Evolutionary conservation across 2,329 filamentous ascomycete genomes (phyloP), one percentile per base, ranked within the genome.

Genomic region (Ophiognomonia clavigignenti-juglandacearum): DNA sequence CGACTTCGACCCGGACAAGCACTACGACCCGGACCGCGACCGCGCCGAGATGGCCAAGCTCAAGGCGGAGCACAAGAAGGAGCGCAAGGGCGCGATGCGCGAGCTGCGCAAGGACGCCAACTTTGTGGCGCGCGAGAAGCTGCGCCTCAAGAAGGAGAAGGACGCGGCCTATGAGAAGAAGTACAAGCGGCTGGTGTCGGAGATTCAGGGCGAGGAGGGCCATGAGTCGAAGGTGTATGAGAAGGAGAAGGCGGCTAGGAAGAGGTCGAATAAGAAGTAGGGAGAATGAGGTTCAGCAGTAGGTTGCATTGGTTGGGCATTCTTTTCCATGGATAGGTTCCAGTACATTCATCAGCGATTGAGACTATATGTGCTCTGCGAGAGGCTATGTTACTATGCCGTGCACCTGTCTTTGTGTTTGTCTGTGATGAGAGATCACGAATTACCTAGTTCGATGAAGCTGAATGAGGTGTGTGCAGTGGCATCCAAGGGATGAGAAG

Each of bases 81-180:
- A 98, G 77, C 80, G 82, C 66, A 98, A 98, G 80, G 92, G 91
- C 2, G 92, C 91, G 6, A 79, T 98, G 74, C 81, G 93, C 57
- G 93, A 98, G 70, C 73, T 98, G 58, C 81, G 93, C 63, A 97
- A 96, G 75, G 95, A 98, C 60, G 87, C 90, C 46, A 88, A 86
- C 65, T 97, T 98, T 63, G 82, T 97, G 71, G 89, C 90, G 27
- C 78, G 92, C 57, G 91, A 96, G 77, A 87, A 88, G 67, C 74
- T 98, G 60, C 80, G 82, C 59, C 77, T 95, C 73, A 97, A 97
- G 83, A 96, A 91, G 77, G 87, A 88, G 71, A 85, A 82, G 71
- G 93, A 97, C 73, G 82, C 80, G 48, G 90, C 88, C 55, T 97
- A 98, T 74, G 92, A 97, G 75, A 88, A 87, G 75, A 97, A 97